These are phyloP conservation scores for Phoenix roebelenii DNA, from an alignment of 176 grass and related monocot genomes.

Conservation along the genomic window DNA sequence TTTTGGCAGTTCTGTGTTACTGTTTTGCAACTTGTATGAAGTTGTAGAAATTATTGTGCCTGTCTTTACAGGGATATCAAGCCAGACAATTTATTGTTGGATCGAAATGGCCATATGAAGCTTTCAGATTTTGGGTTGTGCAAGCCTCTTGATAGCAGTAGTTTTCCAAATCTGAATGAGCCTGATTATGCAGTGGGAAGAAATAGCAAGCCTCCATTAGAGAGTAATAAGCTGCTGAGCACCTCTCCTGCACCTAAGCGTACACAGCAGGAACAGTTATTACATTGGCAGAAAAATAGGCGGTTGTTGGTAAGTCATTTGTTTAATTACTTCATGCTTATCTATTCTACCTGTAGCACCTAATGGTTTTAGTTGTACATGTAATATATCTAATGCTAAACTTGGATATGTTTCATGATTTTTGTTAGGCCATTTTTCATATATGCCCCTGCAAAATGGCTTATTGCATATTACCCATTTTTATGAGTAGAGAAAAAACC, in stretches of 20 bases:
- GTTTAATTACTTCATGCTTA: too few species aligned
- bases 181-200: not conserved
- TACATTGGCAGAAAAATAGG: conserved; percentile 19
- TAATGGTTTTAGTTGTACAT: too few species aligned
- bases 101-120: conserved; percentile 20
- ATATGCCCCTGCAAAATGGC: too few species aligned
- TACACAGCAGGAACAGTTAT: conserved; percentile 16
- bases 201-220: conserved; percentile 1
- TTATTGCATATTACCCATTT: too few species aligned
- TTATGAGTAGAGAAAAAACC: too few species aligned
- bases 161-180: conserved; percentile 20
- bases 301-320: conserved; percentile 7
- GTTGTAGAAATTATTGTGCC: too few species aligned
- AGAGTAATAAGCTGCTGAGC: not conserved
- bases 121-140: conserved; percentile 24
- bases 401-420: too few species aligned
- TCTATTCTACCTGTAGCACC: too few species aligned
- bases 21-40: too few species aligned
- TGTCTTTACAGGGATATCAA: conserved; percentile 14
- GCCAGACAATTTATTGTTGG: conserved; percentile 15
- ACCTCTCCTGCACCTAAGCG: conserved; percentile 5
- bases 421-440: too few species aligned
- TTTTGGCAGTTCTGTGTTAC: not conserved
- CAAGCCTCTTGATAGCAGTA: conserved; percentile 19
- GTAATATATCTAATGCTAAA: too few species aligned